Evolutionary conservation across 805 yeast species (phyloP).

Genomic region (Ogataea ramenticola): DNA sequence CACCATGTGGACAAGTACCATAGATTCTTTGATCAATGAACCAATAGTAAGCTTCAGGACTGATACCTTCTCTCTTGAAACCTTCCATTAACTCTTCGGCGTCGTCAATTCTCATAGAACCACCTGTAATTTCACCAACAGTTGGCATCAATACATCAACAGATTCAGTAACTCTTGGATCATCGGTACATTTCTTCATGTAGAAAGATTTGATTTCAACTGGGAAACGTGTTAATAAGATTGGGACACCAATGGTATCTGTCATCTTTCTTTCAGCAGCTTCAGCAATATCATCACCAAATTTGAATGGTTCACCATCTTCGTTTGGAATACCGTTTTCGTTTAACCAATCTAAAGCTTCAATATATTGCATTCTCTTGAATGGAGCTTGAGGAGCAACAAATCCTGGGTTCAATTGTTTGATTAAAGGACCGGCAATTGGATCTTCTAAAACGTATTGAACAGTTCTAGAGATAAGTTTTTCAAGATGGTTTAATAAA

Average conservation of each 20-base stretch:
- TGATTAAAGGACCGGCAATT: constrained; percentile 80
- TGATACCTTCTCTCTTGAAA: constrained; percentile 87
- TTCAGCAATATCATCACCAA: constrained; percentile 99
- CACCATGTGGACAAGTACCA: constrained; percentile 98
- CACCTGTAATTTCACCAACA: constrained; percentile 98
- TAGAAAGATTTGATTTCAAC: constrained; percentile 95
- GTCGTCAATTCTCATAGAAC: constrained; percentile 92
- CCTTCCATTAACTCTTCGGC: constrained; percentile 82
- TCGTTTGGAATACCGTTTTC: constrained; percentile 93
- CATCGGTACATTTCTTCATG: constrained; percentile 90
- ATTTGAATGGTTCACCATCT: constrained; percentile 86
- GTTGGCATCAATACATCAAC: constrained; percentile 98
- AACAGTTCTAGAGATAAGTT: constrained; percentile 59
- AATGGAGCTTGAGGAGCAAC: constrained; percentile 79
- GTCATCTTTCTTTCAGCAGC: constrained; percentile 99
- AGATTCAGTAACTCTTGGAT: constrained; percentile 92
- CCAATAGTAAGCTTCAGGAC: constrained; percentile 86
- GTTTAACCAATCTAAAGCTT: constrained; percentile 94
- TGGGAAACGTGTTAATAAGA: constrained; percentile 90
- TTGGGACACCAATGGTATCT: constrained; percentile 88
- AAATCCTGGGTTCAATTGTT: constrained; percentile 90
- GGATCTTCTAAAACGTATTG: constrained; percentile 83
- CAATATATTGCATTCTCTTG: constrained; percentile 82
- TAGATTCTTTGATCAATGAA: constrained; percentile 91
- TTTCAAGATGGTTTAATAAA: constrained; percentile 77